Evolutionary conservation across 1,284 basidiomycete species (phyloP).

Genomic region (Ustilago trichophora): DNA sequence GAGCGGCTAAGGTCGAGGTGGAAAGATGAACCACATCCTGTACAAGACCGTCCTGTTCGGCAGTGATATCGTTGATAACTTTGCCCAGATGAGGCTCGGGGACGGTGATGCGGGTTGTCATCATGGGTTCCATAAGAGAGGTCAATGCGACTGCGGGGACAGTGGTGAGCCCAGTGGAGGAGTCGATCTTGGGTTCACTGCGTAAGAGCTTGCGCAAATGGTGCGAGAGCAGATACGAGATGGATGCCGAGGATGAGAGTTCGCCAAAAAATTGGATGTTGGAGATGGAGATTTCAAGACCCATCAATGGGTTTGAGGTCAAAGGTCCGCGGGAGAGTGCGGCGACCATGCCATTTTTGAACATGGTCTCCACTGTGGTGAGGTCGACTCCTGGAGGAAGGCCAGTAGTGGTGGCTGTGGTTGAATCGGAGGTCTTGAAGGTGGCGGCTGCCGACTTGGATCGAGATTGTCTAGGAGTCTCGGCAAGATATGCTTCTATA

Average conservation of each 20-base stretch:
- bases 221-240: conserved; percentile 45
- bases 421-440: neutral
- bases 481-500: conserved; percentile 20
- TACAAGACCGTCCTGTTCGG: conserved; percentile 57
- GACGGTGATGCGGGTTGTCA: conserved; percentile 53
- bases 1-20: conserved; percentile 61
- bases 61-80: conserved; percentile 59
- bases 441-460: neutral
- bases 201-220: conserved; percentile 48
- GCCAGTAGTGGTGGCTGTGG: neutral
- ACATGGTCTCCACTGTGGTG: conserved; percentile 16
- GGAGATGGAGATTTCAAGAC: conserved; percentile 42
- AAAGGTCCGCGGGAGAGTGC: conserved; percentile 59
- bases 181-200: conserved; percentile 13
- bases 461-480: neutral
- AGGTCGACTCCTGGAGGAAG: conserved; percentile 27
- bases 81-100: conserved; percentile 51
- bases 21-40: conserved; percentile 68
- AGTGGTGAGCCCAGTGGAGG: conserved; percentile 1
- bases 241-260: conserved; percentile 42
- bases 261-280: conserved; percentile 50
- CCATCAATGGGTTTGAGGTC: conserved; percentile 56
- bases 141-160: conserved; percentile 8
- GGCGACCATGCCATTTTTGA: conserved; percentile 44
- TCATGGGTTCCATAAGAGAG: conserved; percentile 64